These are phyloP conservation scores for Neopestalotiopsis clavispora DNA, from an alignment of 2,329 filamentous ascomycete genomes.

Conservation along the genomic window DNA sequence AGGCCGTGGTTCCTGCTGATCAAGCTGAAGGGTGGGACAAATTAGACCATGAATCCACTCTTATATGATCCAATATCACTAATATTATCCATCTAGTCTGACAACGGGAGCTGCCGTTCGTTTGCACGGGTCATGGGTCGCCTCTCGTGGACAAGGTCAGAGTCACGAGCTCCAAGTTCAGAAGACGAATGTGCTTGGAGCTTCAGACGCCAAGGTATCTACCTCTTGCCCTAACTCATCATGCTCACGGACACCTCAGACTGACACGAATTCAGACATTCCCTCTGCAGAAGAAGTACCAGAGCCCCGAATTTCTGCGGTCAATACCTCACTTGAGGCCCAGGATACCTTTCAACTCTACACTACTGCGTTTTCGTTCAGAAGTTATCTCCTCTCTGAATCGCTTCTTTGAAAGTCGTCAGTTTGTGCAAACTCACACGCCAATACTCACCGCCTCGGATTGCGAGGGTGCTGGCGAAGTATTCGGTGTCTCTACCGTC, in stretches of 20 bases:
- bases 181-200: constrained; percentile 72
- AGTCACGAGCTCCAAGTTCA: constrained; percentile 81
- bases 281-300: constrained; percentile 96
- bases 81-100: constrained; percentile 59
- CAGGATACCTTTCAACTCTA: constrained; percentile 79
- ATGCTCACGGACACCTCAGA: constrained; percentile 18
- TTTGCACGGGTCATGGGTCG: constrained; percentile 77
- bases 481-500: constrained; percentile 72
- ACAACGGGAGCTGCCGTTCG: constrained; percentile 81
- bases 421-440: constrained; percentile 85
- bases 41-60: constrained; percentile 23
- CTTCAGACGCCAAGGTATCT: constrained; percentile 77
- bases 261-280: constrained; percentile 65
- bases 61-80: constrained; percentile 30
- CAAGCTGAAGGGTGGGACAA: constrained; percentile 72
- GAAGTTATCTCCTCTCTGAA: constrained; percentile 75
- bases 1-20: constrained; percentile 77
- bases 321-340: constrained; percentile 86
- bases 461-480: constrained; percentile 94
- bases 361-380: constrained; percentile 82
- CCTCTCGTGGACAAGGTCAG: constrained; percentile 71
- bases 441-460: constrained; percentile 96
- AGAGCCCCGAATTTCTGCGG: constrained; percentile 86
- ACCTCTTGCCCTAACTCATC: constrained; percentile 12
- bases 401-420: constrained; percentile 73